Conservation (phyloP, 805 yeast species). For the Priceomyces fermenticarens region DNA sequence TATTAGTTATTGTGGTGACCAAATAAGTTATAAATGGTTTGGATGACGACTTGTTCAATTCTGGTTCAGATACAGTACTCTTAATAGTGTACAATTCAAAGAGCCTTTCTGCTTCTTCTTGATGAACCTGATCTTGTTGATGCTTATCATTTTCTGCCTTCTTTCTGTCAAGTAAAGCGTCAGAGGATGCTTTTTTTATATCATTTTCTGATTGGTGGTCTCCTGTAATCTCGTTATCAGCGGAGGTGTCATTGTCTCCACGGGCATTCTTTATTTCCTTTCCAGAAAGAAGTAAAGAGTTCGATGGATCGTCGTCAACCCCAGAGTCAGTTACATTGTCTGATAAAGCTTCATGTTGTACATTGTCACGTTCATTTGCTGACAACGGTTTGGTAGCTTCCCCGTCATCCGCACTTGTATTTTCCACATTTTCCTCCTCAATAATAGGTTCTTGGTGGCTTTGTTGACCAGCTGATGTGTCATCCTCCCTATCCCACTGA, state of each 20-base stretch:
- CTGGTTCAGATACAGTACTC: constrained; percentile 56
- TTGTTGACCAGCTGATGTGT: constrained; percentile 1
- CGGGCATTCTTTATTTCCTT: neutral
- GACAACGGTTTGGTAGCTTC: constrained; percentile 3
- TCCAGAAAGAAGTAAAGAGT: constrained; percentile 8
- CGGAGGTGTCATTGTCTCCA: neutral
- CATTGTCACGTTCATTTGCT: constrained; percentile 4
- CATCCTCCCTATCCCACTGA: constrained; percentile 53
- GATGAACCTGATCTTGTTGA: neutral
- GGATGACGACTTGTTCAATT: constrained; percentile 67
- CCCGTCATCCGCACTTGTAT: constrained; percentile 6
- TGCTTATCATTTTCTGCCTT: neutral
- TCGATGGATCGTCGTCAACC: constrained; percentile 8
- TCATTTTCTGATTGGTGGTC: neutral
- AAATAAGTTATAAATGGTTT: constrained; percentile 76
- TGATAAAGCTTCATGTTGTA: neutral
- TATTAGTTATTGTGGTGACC: constrained; percentile 59
- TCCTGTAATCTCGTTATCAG: neutral
- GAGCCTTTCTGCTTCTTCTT: constrained; percentile 3
- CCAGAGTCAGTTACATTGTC: constrained; percentile 7
- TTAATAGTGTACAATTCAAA: constrained; percentile 16
- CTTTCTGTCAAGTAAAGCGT: neutral
- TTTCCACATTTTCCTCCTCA: constrained; percentile 11
- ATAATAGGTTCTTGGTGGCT: constrained; percentile 9
- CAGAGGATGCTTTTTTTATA: neutral